Conservation (phyloP, 2,329 filamentous ascomycete genomes). For the Pyricularia pennisetigena region DNA sequence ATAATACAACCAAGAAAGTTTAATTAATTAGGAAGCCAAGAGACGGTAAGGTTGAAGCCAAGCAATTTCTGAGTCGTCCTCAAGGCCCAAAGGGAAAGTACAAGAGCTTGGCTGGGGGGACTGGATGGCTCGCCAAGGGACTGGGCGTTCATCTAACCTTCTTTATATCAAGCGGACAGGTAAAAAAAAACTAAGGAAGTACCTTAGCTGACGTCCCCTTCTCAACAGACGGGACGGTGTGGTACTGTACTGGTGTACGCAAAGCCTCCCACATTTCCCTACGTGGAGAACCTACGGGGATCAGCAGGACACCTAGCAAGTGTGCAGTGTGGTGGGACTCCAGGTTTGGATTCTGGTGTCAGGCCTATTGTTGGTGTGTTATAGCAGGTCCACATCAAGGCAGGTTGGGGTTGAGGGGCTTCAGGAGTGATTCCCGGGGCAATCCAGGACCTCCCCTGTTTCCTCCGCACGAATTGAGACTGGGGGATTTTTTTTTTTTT, state of each 20-base stretch:
- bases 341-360: neutral
- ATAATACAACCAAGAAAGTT: neutral
- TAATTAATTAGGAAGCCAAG: neutral
- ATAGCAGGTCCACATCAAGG: neutral
- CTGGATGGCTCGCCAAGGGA: neutral
- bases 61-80: neutral
- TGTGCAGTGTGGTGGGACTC: neutral
- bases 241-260: neutral
- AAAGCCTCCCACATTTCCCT: neutral
- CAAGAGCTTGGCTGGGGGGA: neutral
- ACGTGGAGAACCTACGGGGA: neutral
- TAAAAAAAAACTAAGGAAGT: no score
- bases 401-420: neutral
- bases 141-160: neutral
- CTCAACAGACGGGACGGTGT: no score
- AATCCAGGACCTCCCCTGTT: neutral
- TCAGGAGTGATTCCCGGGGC: neutral
- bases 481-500: neutral
- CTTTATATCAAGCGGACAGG: neutral
- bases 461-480: neutral
- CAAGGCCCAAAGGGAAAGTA: neutral
- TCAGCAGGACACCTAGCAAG: neutral
- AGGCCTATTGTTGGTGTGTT: neutral
- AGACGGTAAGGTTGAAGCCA: neutral
- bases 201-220: no score